Evolutionary conservation across 169 alveolate species (phyloP).

Genomic region (Theileria equi): DNA sequence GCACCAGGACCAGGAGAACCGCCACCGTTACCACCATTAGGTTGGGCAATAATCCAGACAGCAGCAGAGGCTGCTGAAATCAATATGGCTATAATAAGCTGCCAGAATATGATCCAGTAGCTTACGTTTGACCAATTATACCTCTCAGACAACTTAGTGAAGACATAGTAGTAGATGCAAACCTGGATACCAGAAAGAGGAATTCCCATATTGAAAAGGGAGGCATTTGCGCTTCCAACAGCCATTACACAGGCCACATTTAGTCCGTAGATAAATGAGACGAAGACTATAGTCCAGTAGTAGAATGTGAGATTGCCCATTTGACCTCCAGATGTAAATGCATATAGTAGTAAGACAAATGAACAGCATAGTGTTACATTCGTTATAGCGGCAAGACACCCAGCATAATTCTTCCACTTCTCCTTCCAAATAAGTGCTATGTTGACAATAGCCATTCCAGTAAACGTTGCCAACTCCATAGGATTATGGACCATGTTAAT

Average conservation of each 20-base stretch:
- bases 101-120: conserved; percentile 13
- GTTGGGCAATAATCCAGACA: no score
- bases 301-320: conserved; percentile 19
- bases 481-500: conserved; percentile 29
- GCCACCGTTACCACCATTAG: no score
- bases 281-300: conserved; percentile 20
- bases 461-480: conserved; percentile 16
- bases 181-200: conserved; percentile 22
- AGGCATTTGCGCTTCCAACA: conserved; percentile 5
- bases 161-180: conserved; percentile 16
- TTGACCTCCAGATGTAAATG: not conserved
- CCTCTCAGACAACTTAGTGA: not conserved
- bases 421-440: not conserved
- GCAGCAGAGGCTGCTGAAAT: conserved; percentile 14
- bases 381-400: not conserved
- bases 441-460: conserved; percentile 1
- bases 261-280: conserved; percentile 1
- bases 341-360: not conserved
- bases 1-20: no score
- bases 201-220: conserved; percentile 16
- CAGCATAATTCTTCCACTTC: not conserved
- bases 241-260: conserved; percentile 4
- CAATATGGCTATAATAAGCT: conserved; percentile 7
- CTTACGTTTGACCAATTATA: not conserved
- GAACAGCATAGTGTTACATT: conserved; percentile 1